Evolutionary conservation across 345 rosid species (phyloP).

Genomic region (Linum lewisii): DNA sequence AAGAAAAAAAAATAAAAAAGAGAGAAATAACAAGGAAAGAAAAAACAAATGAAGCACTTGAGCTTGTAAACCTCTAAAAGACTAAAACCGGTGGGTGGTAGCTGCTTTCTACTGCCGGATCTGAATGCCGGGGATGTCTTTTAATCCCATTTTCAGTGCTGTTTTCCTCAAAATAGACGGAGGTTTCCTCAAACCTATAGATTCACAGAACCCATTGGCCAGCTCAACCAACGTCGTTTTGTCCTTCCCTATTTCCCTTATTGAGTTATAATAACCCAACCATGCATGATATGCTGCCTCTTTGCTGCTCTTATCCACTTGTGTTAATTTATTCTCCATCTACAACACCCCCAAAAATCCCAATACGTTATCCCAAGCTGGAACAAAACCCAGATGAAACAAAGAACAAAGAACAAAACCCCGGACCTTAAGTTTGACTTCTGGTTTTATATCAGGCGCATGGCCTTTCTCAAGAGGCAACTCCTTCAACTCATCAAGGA

Average conservation of each 20-base stretch:
- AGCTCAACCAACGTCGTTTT: conserved; percentile 80
- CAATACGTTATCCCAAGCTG: too few relatives aligned
- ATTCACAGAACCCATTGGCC: conserved; percentile 58
- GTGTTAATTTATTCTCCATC: conserved; percentile 55
- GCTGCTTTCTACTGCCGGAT: conserved; percentile 34
- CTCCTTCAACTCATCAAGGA: conserved; percentile 31
- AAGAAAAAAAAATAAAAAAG: too few relatives aligned
- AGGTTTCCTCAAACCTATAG: conserved; percentile 73
- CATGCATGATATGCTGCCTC: conserved; percentile 98
- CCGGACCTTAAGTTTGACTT: conserved; percentile 48
- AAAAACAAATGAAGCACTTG: too few relatives aligned
- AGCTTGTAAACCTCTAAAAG: too few relatives aligned
- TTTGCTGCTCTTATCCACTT: conserved; percentile 65
- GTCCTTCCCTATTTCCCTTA: conserved; percentile 74
- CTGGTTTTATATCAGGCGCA: conserved; percentile 45
- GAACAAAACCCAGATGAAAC: too few relatives aligned
- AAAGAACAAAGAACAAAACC: conserved; percentile 12
- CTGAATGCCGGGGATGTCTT: conserved; percentile 63
- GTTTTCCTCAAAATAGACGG: conserved; percentile 77
- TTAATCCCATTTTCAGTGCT: conserved; percentile 89
- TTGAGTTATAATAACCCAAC: conserved; percentile 88
- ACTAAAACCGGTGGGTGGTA: too few relatives aligned
- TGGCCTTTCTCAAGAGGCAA: conserved; percentile 52
- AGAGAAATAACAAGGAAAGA: too few relatives aligned
- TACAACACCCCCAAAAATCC: too few relatives aligned